Evolutionary conservation across 345 rosid genomes (phyloP), one percentile per base, ranked within the genome.

Genomic region (Gossypium mustelinum): DNA sequence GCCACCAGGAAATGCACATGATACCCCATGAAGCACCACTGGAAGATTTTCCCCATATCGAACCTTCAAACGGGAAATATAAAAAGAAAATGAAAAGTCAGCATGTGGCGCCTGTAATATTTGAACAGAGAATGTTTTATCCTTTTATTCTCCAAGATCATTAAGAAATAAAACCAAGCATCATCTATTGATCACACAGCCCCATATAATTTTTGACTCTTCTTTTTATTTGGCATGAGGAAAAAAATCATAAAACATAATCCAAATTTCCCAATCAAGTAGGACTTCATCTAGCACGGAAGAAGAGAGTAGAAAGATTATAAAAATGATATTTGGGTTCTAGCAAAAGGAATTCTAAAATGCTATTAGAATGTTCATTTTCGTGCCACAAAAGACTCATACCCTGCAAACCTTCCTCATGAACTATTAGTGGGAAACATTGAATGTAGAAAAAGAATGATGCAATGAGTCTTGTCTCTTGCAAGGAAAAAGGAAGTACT

Each of bases 31-130:
- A 78, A 93, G 97, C 60, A 96, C 99, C 79, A 88, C 73, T 8
- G 99, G 99, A 76, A 93, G 96, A 87, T 90, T 93, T 88, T 96
- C 99, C 75, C 76, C 94, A 86, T 96, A 96, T 25, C 97, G 98
- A 80, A 93, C 94, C 99, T 95, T 82, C 62, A 79, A 60, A 76
- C 39, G 63, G 0, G 24, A 71, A 73, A 70, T 67, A 56, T 72
- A 57, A 78, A 63, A 44, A 29, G 71, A 71, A 55, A n/a, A 55
- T 72, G 9, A 73, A 58, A 4, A n/a, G 69, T 76, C 62, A 82
- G 79, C 59, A 75, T 18, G 56, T 2, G 11, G 60, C 5, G 9
- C 45, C 22, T 3, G 25, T 17, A 27, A 34, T 52, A 69, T 52
- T 69, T 45, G 4, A 52, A 51, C 20, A 69, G 20, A 69, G 22